Evolutionary conservation across 2,329 filamentous ascomycete species (phyloP).

Genomic region (Fusarium equiseti): DNA sequence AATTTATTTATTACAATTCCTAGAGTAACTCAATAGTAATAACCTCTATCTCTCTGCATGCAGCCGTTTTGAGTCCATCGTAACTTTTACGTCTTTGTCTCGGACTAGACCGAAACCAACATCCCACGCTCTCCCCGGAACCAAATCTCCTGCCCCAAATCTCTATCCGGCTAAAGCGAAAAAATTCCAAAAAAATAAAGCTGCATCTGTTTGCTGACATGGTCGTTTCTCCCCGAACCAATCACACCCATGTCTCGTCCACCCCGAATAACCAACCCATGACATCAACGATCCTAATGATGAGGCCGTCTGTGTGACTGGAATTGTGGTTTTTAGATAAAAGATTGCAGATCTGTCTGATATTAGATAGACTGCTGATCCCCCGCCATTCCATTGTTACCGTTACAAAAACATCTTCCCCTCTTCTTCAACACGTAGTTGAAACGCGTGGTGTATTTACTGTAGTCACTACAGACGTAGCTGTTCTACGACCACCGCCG

Average conservation of each 20-base stretch:
- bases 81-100: neutral
- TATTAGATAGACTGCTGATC: neutral
- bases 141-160: neutral
- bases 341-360: neutral
- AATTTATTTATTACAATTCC: too few relatives aligned
- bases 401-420: neutral
- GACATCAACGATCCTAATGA: slow-evolving; percentile 3
- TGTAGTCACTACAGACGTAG: too few relatives aligned
- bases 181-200: slow-evolving; percentile 1
- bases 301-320: neutral
- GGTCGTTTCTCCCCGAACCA: slow-evolving; percentile 1
- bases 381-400: slow-evolving; percentile 6
- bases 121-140: neutral
- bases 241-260: neutral
- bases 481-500: too few relatives aligned
- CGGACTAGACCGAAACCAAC: neutral
- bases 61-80: neutral
- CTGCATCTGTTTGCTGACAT: slow-evolving; percentile 2
- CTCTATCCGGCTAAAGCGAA: neutral
- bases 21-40: too few relatives aligned
- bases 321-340: neutral
- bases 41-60: too few relatives aligned
- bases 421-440: neutral
- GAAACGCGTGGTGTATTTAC: neutral
- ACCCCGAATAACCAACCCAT: neutral